These are phyloP conservation scores for Albatrellus ellisii DNA, from an alignment of 768 basidiomycete genomes.

Conservation along the genomic window DNA sequence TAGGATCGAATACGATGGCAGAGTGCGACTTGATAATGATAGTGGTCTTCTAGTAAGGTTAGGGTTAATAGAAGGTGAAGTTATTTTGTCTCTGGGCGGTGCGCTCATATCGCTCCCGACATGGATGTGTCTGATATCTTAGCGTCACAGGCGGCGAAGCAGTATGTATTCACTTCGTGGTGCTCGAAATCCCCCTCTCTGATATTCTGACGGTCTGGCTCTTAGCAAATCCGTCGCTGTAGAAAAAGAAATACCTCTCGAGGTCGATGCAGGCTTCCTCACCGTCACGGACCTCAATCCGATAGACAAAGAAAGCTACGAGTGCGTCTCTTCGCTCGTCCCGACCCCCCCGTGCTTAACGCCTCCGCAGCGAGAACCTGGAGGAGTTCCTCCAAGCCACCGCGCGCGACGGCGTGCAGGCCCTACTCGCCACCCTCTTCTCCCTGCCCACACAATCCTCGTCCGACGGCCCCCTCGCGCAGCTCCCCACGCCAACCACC, in stretches of 20 bases:
- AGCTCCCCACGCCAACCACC: slow-evolving; percentile 67
- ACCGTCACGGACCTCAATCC: slow-evolving; percentile 82
- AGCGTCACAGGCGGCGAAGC: slow-evolving; percentile 10
- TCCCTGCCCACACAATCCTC: slow-evolving; percentile 65
- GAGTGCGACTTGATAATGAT: too few relatives aligned
- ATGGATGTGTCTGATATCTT: slow-evolving; percentile 15
- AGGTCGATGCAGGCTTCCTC: slow-evolving; percentile 73
- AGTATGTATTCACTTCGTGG: slow-evolving; percentile 8
- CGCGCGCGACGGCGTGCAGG: slow-evolving; percentile 73
- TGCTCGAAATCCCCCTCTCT: neutral
- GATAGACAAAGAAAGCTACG: slow-evolving; percentile 74
- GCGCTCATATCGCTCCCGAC: neutral
- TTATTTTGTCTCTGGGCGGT: too few relatives aligned
- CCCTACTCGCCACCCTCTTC: slow-evolving; percentile 71
- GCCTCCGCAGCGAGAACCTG: slow-evolving; percentile 47
- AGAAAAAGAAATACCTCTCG: slow-evolving; percentile 69
- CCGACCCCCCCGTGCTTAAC: neutral
- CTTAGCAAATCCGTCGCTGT: slow-evolving; percentile 52
- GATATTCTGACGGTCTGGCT: neutral
- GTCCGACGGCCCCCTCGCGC: slow-evolving; percentile 70
- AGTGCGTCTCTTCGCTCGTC: slow-evolving; percentile 30
- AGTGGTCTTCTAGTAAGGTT: too few relatives aligned
- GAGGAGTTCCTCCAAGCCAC: slow-evolving; percentile 72
- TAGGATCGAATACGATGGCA: too few relatives aligned
- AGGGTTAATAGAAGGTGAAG: too few relatives aligned